These are phyloP conservation scores for Hypoxylon sp. DNA, from an alignment of 2,329 filamentous ascomycete genomes.

Conservation along the genomic window DNA sequence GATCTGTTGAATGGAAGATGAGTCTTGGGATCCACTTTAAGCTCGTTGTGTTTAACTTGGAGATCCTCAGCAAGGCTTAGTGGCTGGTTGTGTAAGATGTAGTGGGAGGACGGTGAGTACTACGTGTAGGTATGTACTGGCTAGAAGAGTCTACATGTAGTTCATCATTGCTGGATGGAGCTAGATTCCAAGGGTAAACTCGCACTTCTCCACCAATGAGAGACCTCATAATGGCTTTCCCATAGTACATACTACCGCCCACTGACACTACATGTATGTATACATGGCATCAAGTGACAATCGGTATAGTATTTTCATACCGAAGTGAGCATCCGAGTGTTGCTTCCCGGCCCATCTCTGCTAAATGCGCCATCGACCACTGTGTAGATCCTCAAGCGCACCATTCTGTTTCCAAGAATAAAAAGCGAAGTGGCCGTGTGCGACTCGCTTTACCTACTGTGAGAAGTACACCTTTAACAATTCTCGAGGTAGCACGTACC, in stretches of 20 bases:
- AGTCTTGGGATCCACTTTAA: conserved; percentile 26
- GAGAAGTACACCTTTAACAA: conserved; percentile 16
- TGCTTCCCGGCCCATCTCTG: conserved; percentile 14
- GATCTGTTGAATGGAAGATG: conserved; percentile 21
- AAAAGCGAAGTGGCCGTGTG: conserved; percentile 14
- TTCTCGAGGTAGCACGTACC: conserved; percentile 13
- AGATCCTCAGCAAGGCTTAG: conserved; percentile 44
- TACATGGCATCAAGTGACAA: conserved; percentile 29
- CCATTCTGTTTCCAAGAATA: conserved; percentile 10
- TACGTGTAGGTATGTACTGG: neutral
- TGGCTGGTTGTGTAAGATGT: conserved; percentile 14
- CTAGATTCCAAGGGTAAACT: conserved; percentile 36
- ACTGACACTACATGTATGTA: conserved; percentile 15
- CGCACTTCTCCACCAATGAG: conserved; percentile 31
- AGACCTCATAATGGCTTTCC: conserved; percentile 30
- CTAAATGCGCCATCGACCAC: neutral
- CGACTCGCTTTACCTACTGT: conserved; percentile 8
- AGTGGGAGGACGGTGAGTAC: neutral
- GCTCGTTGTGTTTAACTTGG: conserved; percentile 28
- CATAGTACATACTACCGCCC: conserved; percentile 26
- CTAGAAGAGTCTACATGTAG: conserved; percentile 37
- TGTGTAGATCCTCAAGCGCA: conserved; percentile 5
- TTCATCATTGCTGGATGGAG: conserved; percentile 40
- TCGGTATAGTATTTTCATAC: conserved; percentile 29
- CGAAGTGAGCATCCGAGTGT: conserved; percentile 12